These are phyloP conservation scores for Neostapfia colusana DNA, from an alignment of 176 grass and related monocot genomes.

Conservation along the genomic window DNA sequence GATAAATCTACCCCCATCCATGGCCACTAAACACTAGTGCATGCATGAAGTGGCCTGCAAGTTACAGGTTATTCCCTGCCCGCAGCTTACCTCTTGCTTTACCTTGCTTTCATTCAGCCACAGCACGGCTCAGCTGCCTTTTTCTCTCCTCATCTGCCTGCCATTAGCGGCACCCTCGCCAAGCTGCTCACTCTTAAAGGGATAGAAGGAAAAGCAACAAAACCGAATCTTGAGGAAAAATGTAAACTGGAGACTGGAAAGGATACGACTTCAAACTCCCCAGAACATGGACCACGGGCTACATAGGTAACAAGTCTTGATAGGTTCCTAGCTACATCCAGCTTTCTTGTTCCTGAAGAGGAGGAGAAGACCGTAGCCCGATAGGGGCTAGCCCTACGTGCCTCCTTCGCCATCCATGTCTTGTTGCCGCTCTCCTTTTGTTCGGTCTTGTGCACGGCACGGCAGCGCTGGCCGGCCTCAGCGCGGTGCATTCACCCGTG, in stretches of 20 bases:
- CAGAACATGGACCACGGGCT: constrained; percentile 50
- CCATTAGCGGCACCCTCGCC: constrained; percentile 47
- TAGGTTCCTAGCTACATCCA: constrained; percentile 50
- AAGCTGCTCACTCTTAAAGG: constrained; percentile 40
- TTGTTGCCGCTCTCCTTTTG: constrained; percentile 26
- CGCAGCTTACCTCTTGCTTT: constrained; percentile 39
- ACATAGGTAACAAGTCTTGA: constrained; percentile 52
- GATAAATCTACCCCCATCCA: constrained; percentile 14
- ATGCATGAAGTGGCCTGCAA: constrained; percentile 59
- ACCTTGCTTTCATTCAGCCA: constrained; percentile 47
- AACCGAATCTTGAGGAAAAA: constrained; percentile 57
- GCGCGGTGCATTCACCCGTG: constrained; percentile 41
- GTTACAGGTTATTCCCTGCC: constrained; percentile 52
- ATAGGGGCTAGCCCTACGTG: constrained; percentile 17
- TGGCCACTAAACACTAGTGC: constrained; percentile 10
- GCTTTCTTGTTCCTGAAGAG: constrained; percentile 37
- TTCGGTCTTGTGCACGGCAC: constrained; percentile 41
- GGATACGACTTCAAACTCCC: constrained; percentile 63
- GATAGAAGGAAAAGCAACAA: constrained; percentile 30
- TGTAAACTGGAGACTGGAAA: constrained; percentile 47
- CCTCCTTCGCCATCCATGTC: constrained; percentile 49
- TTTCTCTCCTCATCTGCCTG: constrained; percentile 31
- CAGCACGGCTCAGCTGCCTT: constrained; percentile 11
- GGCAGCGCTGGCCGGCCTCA: constrained; percentile 49
- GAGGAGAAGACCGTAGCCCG: constrained; percentile 29